These are phyloP conservation scores for Xylaria sp. DNA, from an alignment of 2,329 filamentous ascomycete genomes.

Conservation along the genomic window DNA sequence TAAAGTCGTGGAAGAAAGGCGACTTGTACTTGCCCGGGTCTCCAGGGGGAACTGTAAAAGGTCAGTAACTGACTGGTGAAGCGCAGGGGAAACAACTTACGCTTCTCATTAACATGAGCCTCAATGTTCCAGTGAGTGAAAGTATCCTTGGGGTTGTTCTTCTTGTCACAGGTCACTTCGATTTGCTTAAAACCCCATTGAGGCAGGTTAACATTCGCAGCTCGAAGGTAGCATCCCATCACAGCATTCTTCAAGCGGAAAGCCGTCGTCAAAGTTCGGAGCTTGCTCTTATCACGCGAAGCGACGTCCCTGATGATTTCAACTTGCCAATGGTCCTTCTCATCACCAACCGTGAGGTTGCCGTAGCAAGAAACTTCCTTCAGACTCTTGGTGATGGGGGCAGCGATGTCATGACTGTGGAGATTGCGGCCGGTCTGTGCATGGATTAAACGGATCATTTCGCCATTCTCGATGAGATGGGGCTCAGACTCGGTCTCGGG, in stretches of 20 bases:
- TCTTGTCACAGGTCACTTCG: constrained; percentile 90
- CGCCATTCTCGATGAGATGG: constrained; percentile 71
- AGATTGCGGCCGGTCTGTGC: constrained; percentile 94
- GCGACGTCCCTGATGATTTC: constrained; percentile 89
- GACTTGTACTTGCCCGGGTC: constrained; percentile 92
- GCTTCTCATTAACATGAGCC: constrained; percentile 86
- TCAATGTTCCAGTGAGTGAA: constrained; percentile 99
- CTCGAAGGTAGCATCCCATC: constrained; percentile 88
- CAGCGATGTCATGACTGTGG: constrained; percentile 86
- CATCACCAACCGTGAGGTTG: constrained; percentile 89
- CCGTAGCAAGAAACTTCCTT: constrained; percentile 94
- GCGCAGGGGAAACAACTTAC: constrained; percentile 50
- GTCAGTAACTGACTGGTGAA: constrained; percentile 11
- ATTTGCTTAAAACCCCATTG: constrained; percentile 99
- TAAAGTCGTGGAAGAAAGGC: constrained; percentile 94
- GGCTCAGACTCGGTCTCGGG: constrained; percentile 63
- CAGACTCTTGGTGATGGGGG: constrained; percentile 82
- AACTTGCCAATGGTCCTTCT: constrained; percentile 95
- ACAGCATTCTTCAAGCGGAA: constrained; percentile 81
- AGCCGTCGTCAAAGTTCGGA: constrained; percentile 87
- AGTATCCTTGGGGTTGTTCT: constrained; percentile 84
- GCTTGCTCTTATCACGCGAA: constrained; percentile 73
- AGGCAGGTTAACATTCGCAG: constrained; percentile 91
- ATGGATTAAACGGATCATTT: constrained; percentile 81
- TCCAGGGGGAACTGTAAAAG: constrained; percentile 66